These are phyloP conservation scores for Pleurotus salmoneostramineus DNA, from an alignment of 768 basidiomycete species.

Conservation along the genomic window DNA sequence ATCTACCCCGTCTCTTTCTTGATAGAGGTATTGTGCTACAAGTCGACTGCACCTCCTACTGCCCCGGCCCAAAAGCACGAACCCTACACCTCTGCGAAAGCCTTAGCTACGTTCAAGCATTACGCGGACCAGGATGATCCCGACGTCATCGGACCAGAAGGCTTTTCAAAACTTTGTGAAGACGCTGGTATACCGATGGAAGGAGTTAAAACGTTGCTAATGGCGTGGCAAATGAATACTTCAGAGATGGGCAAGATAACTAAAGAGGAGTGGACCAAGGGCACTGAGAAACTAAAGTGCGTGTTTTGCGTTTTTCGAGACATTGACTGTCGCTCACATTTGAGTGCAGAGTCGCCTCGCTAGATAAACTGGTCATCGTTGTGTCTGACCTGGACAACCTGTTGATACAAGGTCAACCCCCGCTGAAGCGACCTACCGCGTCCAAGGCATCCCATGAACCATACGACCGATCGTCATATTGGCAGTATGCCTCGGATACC, in stretches of 20 bases:
- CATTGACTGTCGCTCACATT: background rate
- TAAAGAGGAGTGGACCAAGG: constrained; percentile 67
- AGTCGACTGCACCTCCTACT: constrained; percentile 1
- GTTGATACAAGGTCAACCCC: constrained; percentile 49
- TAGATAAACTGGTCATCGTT: constrained; percentile 37
- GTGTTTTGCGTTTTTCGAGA: background rate
- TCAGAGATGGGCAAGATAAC: constrained; percentile 72
- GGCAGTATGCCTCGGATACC: constrained; percentile 42
- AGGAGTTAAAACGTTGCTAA: constrained; percentile 63
- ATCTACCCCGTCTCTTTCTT: constrained; percentile 4
- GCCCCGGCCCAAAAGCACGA: constrained; percentile 23
- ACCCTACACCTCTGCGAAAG: constrained; percentile 48
- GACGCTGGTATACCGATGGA: constrained; percentile 74
- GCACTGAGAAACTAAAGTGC: constrained; percentile 25
- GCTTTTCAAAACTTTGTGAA: constrained; percentile 65
- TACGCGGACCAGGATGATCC: constrained; percentile 59
- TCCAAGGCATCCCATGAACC: constrained; percentile 27
- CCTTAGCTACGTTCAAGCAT: constrained; percentile 51
- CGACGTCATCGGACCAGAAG: constrained; percentile 63
- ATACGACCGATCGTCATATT: constrained; percentile 54
- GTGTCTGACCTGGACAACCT: constrained; percentile 61
- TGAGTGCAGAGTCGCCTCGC: constrained; percentile 38
- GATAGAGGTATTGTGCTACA: too few species aligned
- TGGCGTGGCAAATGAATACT: constrained; percentile 72
- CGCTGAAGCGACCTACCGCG: constrained; percentile 26